Evolutionary conservation across 1,139 yeast genomes (phyloP), one percentile per base, ranked within the genome.

Genomic region (Candida mesenterica): DNA sequence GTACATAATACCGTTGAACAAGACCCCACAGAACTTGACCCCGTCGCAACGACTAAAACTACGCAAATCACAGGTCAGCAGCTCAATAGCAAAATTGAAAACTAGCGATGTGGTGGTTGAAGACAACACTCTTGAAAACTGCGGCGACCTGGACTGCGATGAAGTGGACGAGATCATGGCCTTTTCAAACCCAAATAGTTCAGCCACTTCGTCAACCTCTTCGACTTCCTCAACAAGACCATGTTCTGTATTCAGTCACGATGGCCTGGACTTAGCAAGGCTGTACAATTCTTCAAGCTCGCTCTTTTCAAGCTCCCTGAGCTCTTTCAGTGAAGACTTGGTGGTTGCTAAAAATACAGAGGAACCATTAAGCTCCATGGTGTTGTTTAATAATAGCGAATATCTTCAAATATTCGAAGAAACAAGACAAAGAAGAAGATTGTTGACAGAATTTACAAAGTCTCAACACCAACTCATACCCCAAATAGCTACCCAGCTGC

Each of bases 111-210:
- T 38, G 25, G 38, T 34, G 4, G 28, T 24, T 4, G 37, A 31
- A 10, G 20, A 13, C 9, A 19, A 23, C 7, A 19, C 42, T 24
- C 18, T 7, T 28, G 45, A 42, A 36, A 79, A 74, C 36, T 77
- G 77, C 24, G 44, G 63, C 31, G 77, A 80, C 5, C 76, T 67
- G 33, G 74, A 74, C 35, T 61, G 69, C 13, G 62, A 72, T 23
- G 75, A 79, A 42, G 79, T 81, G 82, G 47, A 84, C 82, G 12
- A 89, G 88, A 2, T 57, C 78, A 30, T 71, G 84, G 0, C 81
- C 77, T 36, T 71, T 6, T 9, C 22, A 9, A 12, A 7, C 12
- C 28, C 28, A 25, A 12, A 25, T 25, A 25, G 28, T 25, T 25
- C 83, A 0, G n/a, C 54, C 67, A 23, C 25, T 43, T 50, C 28